Base-by-base conservation (phyloP, 768 basidiomycete genomes). In the Trametes cingulata region DNA sequence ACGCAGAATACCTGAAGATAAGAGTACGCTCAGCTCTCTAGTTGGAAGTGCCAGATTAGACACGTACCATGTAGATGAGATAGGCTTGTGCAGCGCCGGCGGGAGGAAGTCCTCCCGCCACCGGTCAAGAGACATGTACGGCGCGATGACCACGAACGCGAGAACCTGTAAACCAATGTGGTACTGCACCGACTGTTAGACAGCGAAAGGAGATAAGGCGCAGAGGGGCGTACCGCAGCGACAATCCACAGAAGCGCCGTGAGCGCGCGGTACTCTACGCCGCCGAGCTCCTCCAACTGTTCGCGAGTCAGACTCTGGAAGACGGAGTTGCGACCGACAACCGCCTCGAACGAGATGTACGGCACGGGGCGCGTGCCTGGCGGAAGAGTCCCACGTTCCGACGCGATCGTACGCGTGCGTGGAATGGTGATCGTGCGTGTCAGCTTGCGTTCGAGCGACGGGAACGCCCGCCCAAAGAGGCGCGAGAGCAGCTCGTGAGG, bases 211-310 rank as follows among this genome's bases (percentile, higher is more conserved):
- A 24, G 41, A 35, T 20, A 13, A 27, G 41, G 25, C 7, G 52
- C n/a, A 48, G 35, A 79, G 29, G n/a, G n/a, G 6, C 90, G 68
- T 70, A 95, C 93, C 35, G 75, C 70, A 12, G 81, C 81, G 37
- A 96, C 84, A 56, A 95, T 82, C 89, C 91, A 95, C 10, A 94
- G 76, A 50, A 97, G 72, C 2, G 88, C 84, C 43, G 86, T 87
- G 63, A 97, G 75, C 13, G 90, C 91, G 10, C 94, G 82, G 69
- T 91, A 98, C 71, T 99, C 96, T 7, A 97, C 89, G 19, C 96
- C 95, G 4, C 95, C 95, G 5, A 98, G 76, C 71, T 97, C 93
- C 65, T 96, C 94, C 65, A 91, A 76, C 68, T 98, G 90, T 47
- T 94, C 92, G 19, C 82, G 79, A 0, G 87, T 91, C 53, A 96